A percentile compares a stretch with the other conserved stretches of the same genome.
phyloP scores from a whole-genome alignment of 345 rosid species.

The Populus deltoides region DNA sequence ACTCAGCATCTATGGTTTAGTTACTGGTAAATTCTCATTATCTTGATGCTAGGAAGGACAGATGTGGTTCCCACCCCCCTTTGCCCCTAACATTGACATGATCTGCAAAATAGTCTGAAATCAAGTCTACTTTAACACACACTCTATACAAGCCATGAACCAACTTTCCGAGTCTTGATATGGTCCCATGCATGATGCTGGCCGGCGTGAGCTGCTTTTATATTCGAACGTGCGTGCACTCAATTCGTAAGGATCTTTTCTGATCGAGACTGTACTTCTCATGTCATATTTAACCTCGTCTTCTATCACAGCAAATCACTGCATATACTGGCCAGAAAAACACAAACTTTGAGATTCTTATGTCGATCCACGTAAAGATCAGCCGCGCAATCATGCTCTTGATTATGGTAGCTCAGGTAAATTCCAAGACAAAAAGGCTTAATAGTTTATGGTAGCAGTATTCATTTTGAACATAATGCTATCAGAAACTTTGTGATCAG shows the following conservation, averaged over 20 bases:
- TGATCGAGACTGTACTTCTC: not conserved
- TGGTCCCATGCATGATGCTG: not conserved
- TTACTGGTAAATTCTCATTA: not conserved
- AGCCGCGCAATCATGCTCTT: conserved; percentile 28
- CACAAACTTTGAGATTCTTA: conserved; percentile 23
- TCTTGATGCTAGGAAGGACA: not conserved
- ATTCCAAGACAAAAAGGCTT: not conserved
- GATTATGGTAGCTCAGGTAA: conserved; percentile 47
- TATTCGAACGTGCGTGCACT: not conserved
- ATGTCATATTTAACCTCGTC: not conserved
- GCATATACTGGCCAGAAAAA: conserved; percentile 21
- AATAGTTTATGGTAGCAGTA: not conserved
- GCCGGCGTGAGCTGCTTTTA: not conserved
- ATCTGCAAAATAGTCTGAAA: not conserved
- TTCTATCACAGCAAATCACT: conserved; percentile 31
- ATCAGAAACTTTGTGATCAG: not conserved
- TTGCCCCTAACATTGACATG: not conserved
- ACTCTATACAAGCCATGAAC: not conserved
- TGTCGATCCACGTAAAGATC: conserved; percentile 34
- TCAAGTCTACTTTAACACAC: not conserved
- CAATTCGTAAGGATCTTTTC: not conserved
- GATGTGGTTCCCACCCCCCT: not conserved
- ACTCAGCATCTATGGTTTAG: not conserved
- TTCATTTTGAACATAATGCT: too few species aligned
- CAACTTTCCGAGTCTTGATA: not conserved